A percentile compares a stretch with the other conserved stretches of the same genome.
Conservation (phyloP, 208 protist genomes). For the Vickermania spadyakhi region DNA sequence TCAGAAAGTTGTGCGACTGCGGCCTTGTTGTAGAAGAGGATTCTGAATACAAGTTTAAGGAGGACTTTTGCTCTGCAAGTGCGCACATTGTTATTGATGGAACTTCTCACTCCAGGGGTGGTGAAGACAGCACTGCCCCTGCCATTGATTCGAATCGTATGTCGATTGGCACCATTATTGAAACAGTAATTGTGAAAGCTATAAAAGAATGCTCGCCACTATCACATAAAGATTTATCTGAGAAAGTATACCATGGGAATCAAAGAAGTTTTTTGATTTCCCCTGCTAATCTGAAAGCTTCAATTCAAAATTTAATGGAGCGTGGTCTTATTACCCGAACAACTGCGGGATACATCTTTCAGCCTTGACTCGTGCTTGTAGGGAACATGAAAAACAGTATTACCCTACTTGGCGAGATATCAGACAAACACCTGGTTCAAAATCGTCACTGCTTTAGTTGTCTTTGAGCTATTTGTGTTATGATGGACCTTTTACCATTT, state of each 20-base stretch:
- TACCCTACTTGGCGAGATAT: no score
- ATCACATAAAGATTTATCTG: slow-evolving; percentile 39
- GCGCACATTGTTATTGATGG: slow-evolving; percentile 7
- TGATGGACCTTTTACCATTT: no score
- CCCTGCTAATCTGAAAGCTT: slow-evolving; percentile 40
- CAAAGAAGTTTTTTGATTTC: slow-evolving; percentile 23
- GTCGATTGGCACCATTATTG: slow-evolving; percentile 27
- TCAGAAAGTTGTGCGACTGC: background rate
- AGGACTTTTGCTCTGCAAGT: slow-evolving; percentile 11
- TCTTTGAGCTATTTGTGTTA: no score
- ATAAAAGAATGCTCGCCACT: slow-evolving; percentile 54
- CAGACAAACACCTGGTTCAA: no score
- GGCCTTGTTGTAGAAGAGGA: background rate
- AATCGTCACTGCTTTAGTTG: no score
- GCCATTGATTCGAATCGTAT: background rate
- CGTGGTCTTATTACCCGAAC: slow-evolving; percentile 50
- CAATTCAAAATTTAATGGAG: slow-evolving; percentile 52
- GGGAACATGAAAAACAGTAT: no score
- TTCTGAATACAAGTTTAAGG: slow-evolving; percentile 14
- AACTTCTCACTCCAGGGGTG: background rate
- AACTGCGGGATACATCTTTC: slow-evolving; percentile 19
- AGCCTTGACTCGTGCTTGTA: background rate
- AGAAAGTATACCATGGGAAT: slow-evolving; percentile 16
- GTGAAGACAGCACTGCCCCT: background rate
- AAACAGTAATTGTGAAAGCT: slow-evolving; percentile 53